These are phyloP conservation scores for Rhodotorula sp. DNA, from an alignment of 1,284 basidiomycete species.

Conservation along the genomic window DNA sequence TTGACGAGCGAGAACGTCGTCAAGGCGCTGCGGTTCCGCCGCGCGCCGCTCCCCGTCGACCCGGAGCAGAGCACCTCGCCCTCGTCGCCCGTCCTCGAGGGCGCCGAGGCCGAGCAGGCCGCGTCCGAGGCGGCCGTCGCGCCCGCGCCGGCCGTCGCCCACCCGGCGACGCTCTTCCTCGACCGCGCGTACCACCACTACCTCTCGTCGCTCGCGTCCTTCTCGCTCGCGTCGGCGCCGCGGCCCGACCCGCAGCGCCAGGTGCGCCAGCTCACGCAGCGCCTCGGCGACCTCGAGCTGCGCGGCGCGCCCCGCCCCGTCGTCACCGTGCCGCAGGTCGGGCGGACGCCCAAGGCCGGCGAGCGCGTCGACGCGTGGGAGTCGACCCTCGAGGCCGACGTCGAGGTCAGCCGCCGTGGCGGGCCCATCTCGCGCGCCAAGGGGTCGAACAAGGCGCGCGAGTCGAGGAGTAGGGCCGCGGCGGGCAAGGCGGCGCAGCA, in stretches of 20 bases:
- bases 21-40: constrained; percentile 35
- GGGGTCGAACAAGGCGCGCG: constrained; percentile 6
- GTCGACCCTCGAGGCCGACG: no score
- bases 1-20: constrained; percentile 35
- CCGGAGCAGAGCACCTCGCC: neutral
- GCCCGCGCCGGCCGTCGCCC: neutral
- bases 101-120: neutral
- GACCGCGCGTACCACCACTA: constrained; percentile 43
- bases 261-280: constrained; percentile 33
- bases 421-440: constrained; percentile 37
- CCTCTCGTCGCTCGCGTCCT: constrained; percentile 34
- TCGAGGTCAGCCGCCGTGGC: neutral
- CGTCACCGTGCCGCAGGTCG: constrained; percentile 29
- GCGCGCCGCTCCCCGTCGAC: constrained; percentile 6
- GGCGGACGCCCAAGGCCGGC: constrained; percentile 24
- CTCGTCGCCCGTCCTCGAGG: neutral
- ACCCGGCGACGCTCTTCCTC: constrained; percentile 38
- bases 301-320: constrained; percentile 30
- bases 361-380: constrained; percentile 27
- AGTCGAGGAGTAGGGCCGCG: neutral
- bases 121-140: neutral
- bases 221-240: constrained; percentile 23
- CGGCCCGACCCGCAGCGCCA: constrained; percentile 18
- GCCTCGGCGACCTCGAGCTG: constrained; percentile 25
- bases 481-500: neutral